Percentiles rank a stretch among this genome's conserved stretches.
Conservation (phyloP, 495 filamentous ascomycete genomes). For the Neurospora tetrasperma region DNA sequence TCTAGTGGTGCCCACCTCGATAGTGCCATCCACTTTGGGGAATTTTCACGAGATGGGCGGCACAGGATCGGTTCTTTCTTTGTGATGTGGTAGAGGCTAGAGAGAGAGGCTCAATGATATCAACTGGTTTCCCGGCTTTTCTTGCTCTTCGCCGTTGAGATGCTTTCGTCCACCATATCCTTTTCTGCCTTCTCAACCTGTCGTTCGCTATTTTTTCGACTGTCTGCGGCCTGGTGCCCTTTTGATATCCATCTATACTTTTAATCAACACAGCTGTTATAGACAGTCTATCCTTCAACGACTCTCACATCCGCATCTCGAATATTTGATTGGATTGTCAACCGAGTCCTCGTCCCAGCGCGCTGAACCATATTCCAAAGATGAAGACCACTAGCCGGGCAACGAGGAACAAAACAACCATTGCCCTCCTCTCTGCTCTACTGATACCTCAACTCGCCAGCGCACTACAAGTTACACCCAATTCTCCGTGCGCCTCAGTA, state of each 20-base stretch:
- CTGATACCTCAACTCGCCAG: slow-evolving; percentile 15
- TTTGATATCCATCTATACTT: neutral
- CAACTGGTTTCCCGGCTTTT: neutral
- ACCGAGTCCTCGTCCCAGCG: neutral
- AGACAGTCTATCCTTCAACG: neutral
- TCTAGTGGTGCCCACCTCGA: neutral
- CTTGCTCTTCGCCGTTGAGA: neutral
- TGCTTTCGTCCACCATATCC: neutral
- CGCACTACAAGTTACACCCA: slow-evolving; percentile 39
- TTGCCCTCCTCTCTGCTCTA: slow-evolving; percentile 15
- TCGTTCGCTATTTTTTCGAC: neutral
- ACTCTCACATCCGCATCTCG: neutral
- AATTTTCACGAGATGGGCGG: slow-evolving; percentile 7
- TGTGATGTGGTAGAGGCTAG: neutral
- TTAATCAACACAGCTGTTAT: neutral
- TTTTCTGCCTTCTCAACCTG: neutral
- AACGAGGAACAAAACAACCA: neutral
- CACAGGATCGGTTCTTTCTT: slow-evolving; percentile 11
- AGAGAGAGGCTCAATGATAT: neutral
- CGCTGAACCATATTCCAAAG: neutral
- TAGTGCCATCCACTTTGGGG: slow-evolving; percentile 5
- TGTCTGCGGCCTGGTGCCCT: neutral
- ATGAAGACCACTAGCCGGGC: slow-evolving; percentile 6
- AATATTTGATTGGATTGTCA: neutral
- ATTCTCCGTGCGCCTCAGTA: slow-evolving; percentile 39